Evolutionary conservation across 441 rosid genomes (phyloP), one percentile per base, ranked within the genome.

Genomic region (Lagerstroemia fauriei): DNA sequence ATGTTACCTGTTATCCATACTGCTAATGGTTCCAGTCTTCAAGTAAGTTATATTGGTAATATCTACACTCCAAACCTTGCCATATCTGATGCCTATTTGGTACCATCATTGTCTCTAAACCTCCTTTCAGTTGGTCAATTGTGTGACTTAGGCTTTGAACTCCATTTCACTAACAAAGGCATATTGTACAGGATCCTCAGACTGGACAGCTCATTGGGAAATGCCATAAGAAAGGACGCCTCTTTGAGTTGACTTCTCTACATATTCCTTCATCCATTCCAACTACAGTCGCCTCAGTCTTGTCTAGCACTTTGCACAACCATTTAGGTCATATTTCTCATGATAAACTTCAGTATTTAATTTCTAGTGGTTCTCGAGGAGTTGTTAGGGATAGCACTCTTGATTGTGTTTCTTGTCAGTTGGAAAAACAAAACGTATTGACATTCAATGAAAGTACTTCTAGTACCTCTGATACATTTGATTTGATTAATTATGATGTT

Each of bases 401-500:
- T 57, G 3, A 78, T 61, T 78, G 83, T 41, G 2, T 65, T 6
- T 14, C 20, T 0, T 79, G 76, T 50, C 48, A 79, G 47, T 34
- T 79, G 0, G 76, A 5, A 0, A 83, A 83, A 79, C 79, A 83
- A 47, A 56, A 65, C 3, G 25, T 20, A 46, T 65, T 66, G 2
- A 31, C 82, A 3, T 83, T 79, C 66, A 73, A 25, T 34, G 57
- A n/a, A 22, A 63, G 20, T 32, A 12, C 38, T 79, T 75, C 46
- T n/a, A 8, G 50, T 22, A 16, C 48, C 3, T 51, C 72, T 34
- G 7, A 9, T 1, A 13, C 71, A 20, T 81, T 84, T 77, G 71
- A 46, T 3, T 53, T 84, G 22, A 46, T 80, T 57, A 74, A 80
- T 46, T 80, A 7, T 59, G 48, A 84, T 53, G 31, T 81, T n/a